These are phyloP conservation scores for Nannochloris sp. DNA, from an alignment of 139 green algal genomes.

Conservation along the genomic window DNA sequence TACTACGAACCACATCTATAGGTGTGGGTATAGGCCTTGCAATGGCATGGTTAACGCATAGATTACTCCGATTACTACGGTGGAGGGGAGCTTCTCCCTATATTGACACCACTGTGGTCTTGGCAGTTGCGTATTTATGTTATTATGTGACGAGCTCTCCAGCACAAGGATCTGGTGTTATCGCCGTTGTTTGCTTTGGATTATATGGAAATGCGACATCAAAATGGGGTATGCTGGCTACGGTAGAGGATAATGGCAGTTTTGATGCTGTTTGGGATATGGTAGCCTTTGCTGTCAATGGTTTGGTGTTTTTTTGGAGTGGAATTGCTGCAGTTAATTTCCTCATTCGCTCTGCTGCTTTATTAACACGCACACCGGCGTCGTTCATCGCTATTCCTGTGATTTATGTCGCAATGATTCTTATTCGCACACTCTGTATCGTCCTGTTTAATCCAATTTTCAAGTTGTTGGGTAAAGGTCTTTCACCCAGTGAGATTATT, in stretches of 20 bases:
- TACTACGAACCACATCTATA: slow-evolving; percentile 16
- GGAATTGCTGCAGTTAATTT: slow-evolving; percentile 70
- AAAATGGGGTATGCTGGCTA: slow-evolving; percentile 47
- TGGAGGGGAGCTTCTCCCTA: slow-evolving; percentile 23
- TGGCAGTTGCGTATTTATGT: slow-evolving; percentile 62
- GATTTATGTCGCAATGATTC: slow-evolving; percentile 40
- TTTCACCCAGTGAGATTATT: slow-evolving; percentile 40
- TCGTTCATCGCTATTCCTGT: slow-evolving; percentile 27
- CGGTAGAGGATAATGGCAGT: slow-evolving; percentile 1
- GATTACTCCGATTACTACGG: slow-evolving; percentile 49
- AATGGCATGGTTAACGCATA: slow-evolving; percentile 33
- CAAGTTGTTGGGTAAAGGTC: slow-evolving; percentile 10
- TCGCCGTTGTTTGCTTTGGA: slow-evolving; percentile 81
- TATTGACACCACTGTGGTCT: slow-evolving; percentile 51
- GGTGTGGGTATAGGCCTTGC: slow-evolving; percentile 48
- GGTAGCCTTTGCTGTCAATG: slow-evolving; percentile 40
- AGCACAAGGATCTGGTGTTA: slow-evolving; percentile 41
- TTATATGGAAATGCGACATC: slow-evolving; percentile 64
- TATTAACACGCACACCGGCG: slow-evolving; percentile 16
- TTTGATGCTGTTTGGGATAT: slow-evolving; percentile 40
- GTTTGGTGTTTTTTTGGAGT: slow-evolving; percentile 80
- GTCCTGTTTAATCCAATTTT: slow-evolving; percentile 21
- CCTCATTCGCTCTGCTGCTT: slow-evolving; percentile 32
- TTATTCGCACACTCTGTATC: slow-evolving; percentile 33
- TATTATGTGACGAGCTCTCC: slow-evolving; percentile 64